Conservation (phyloP, 345 rosid genomes). For the Abelmoschus esculentus region DNA sequence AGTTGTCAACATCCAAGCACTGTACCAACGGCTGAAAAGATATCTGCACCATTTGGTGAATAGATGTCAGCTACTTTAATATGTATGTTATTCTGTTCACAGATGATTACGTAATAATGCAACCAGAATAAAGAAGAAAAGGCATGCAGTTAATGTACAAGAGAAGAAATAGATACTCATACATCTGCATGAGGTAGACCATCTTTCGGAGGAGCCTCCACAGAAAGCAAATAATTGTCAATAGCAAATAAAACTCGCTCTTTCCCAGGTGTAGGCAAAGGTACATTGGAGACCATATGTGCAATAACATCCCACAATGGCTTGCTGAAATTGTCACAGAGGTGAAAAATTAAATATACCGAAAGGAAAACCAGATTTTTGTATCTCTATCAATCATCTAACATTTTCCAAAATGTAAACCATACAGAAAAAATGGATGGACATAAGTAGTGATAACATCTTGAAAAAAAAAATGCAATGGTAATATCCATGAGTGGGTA, state of each 20-base stretch:
- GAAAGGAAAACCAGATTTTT: conserved; percentile 8
- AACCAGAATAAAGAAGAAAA: conserved; percentile 9
- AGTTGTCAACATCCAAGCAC: conserved; percentile 91
- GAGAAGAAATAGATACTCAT: conserved; percentile 22
- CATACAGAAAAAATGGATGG: not conserved
- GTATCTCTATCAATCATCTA: not conserved
- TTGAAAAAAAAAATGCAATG: no score
- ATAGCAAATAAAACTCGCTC: conserved; percentile 85
- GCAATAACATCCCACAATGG: conserved; percentile 87
- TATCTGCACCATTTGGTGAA: conserved; percentile 55
- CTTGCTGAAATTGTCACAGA: conserved; percentile 65
- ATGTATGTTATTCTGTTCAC: not conserved
- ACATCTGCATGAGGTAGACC: conserved; percentile 96
- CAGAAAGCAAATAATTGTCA: conserved; percentile 77
- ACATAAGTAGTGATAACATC: not conserved
- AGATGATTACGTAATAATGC: not conserved
- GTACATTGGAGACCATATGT: conserved; percentile 68
- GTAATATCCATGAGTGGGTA: no score
- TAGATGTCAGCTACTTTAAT: not conserved
- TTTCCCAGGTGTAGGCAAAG: conserved; percentile 90
- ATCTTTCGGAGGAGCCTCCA: conserved; percentile 87
- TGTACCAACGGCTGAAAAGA: conserved; percentile 94
- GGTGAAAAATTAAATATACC: conserved; percentile 22
- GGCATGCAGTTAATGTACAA: conserved; percentile 7
- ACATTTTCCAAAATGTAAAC: not conserved